Conservation (phyloP, 2,329 filamentous ascomycete genomes). For the Clonostachys chloroleuca region DNA sequence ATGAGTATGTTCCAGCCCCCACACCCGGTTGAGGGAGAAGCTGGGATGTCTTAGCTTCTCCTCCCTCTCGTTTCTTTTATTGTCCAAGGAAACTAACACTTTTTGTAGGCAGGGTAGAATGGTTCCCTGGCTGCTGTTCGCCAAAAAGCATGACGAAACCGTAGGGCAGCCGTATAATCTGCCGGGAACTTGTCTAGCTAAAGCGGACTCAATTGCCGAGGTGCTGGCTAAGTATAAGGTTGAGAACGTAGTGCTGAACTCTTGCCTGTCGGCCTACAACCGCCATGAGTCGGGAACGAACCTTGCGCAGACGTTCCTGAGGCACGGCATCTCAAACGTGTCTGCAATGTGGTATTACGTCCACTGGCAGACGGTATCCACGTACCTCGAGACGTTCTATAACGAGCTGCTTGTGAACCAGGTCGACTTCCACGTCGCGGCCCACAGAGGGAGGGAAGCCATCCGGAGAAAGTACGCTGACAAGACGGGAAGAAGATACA, state of each 20-base stretch:
- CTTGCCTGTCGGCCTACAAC: conserved; percentile 20
- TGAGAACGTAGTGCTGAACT: conserved; percentile 19
- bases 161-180: conserved; percentile 7
- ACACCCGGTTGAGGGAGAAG: background rate
- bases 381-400: conserved; percentile 18
- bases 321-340: conserved; percentile 14
- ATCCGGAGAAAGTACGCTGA: conserved; percentile 13
- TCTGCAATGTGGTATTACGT: conserved; percentile 22
- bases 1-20: conserved; percentile 11
- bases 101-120: conserved; percentile 9
- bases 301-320: conserved; percentile 18
- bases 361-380: conserved; percentile 17
- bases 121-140: conserved; percentile 16
- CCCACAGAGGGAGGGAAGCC: conserved; percentile 16
- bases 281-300: conserved; percentile 12
- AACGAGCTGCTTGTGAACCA: conserved; percentile 14
- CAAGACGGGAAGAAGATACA: conserved; percentile 9
- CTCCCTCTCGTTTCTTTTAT: too few relatives aligned
- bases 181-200: conserved; percentile 14
- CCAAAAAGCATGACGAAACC: conserved; percentile 8
- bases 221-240: conserved; percentile 13
- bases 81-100: background rate
- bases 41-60: too few relatives aligned
- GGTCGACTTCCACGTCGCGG: conserved; percentile 17
- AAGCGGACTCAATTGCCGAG: conserved; percentile 12